Evolutionary conservation across 163 green algal genomes (phyloP).

Genomic region (Scenedesmus sp.): DNA sequence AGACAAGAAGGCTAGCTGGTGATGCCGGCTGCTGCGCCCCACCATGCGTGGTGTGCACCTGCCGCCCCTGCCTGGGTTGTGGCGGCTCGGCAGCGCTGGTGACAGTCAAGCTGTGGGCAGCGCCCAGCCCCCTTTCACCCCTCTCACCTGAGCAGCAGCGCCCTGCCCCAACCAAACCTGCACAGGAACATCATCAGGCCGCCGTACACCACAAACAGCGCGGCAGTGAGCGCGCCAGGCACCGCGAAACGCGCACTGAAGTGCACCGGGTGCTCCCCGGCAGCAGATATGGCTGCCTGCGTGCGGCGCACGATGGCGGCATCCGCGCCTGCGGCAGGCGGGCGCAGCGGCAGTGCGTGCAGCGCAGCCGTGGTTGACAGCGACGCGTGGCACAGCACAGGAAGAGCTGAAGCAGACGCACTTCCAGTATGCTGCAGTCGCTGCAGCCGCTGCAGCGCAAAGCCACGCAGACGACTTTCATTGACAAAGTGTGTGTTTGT

Average conservation of each 20-base stretch:
- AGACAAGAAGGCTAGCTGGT: no score
- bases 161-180: constrained; percentile 63
- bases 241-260: constrained; percentile 77
- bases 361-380: no score
- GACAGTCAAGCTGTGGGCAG: background rate
- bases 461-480: no score
- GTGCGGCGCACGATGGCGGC: constrained; percentile 80
- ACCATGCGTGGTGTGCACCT: no score
- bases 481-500: no score
- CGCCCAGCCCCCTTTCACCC: background rate
- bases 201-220: constrained; percentile 76
- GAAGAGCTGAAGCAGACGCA: no score
- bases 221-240: constrained; percentile 43
- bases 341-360: background rate
- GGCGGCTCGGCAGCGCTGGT: no score
- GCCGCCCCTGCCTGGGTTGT: background rate
- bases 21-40: no score
- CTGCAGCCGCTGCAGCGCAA: no score
- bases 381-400: no score
- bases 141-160: constrained; percentile 73
- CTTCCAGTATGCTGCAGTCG: no score
- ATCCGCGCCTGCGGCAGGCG: constrained; percentile 68
- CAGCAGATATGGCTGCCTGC: constrained; percentile 54
- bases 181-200: constrained; percentile 68
- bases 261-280: constrained; percentile 68